Conservation (phyloP, 352 stramenopile genomes). For the Nothophytophthora sp. region DNA sequence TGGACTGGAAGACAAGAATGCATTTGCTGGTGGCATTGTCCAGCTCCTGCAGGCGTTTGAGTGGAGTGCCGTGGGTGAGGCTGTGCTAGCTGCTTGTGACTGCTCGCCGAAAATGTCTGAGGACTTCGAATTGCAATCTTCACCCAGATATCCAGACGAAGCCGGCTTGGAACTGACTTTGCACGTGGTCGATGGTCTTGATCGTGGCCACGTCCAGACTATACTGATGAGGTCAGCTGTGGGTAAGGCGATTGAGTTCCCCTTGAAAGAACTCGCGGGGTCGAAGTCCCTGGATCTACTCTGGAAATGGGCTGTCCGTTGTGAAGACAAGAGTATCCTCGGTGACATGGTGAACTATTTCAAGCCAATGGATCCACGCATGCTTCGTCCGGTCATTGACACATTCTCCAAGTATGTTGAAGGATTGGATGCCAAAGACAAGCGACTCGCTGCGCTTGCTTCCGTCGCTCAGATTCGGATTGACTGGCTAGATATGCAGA, state of each 20-base stretch:
- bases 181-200: not conserved
- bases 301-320: slow-evolving; percentile 6
- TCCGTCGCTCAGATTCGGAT: not conserved
- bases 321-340: not conserved
- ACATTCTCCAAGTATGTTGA: not conserved
- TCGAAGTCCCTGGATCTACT: not conserved
- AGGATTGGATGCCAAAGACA: not conserved
- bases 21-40: not conserved
- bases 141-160: not conserved
- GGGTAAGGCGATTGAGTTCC: not conserved
- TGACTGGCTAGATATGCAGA: slow-evolving; percentile 8
- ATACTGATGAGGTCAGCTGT: not conserved
- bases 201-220: not conserved
- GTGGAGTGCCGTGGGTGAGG: too few relatives aligned
- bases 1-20: slow-evolving; percentile 3
- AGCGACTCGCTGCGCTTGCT: not conserved
- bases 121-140: not conserved
- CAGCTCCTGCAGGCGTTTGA: too few relatives aligned
- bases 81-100: too few relatives aligned
- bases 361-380: not conserved
- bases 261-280: too few relatives aligned
- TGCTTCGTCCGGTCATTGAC: not conserved
- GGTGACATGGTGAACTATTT: not conserved
- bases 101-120: too few relatives aligned
- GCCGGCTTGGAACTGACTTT: slow-evolving; percentile 2